Base-by-base conservation (phyloP, 164 flowering plant species). In the Euptelea pleiosperma region DNA sequence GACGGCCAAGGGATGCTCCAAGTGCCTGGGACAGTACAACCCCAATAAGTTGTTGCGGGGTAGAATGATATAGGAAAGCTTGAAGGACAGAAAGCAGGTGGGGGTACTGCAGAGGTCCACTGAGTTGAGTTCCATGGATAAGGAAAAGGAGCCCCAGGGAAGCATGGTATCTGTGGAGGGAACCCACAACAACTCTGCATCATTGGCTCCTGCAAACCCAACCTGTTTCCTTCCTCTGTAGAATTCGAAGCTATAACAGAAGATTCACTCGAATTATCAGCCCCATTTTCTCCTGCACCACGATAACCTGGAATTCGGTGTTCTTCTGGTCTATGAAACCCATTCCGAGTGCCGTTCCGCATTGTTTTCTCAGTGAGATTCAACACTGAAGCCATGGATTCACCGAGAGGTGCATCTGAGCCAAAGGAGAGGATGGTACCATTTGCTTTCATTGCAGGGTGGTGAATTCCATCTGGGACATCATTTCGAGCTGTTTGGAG, bases 351-450 rank as follows among this genome's bases (percentile, higher is more conserved):
- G 14, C 79, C 70, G 42, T 74, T 72, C 55, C 40, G 40, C 36
- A 51, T 58, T 39, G 75, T 72, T 33, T 72, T 76, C 9, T 82
- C 83, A 1, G 73, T 70, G 25, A 80, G 71, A 50, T 64, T 77
- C 24, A 79, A 59, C 2, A 66, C 83, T 34, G 91, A 78, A 49
- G 80, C 73, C 76, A 79, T 71, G 10, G 91, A 82, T 47, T 83
- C 84, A 57, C 82, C 74, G 14, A 82, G 66, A 0, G 86, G 78
- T 2, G 69, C 45, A 21, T 82, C 86, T 2, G 84, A 29, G 9
- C 85, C 82, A 65, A 87, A 87, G 28, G 68, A 75, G 45, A 83
- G 81, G 8, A 83, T 84, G 3, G 77, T 75, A 6, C 82, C 82
- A 52, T 77, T 79, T 58, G 61, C 65, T 55, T 73, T 77, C 67